These are phyloP conservation scores for Lasiosphaeria miniovina DNA, from an alignment of 495 filamentous ascomycete genomes.

Conservation along the genomic window DNA sequence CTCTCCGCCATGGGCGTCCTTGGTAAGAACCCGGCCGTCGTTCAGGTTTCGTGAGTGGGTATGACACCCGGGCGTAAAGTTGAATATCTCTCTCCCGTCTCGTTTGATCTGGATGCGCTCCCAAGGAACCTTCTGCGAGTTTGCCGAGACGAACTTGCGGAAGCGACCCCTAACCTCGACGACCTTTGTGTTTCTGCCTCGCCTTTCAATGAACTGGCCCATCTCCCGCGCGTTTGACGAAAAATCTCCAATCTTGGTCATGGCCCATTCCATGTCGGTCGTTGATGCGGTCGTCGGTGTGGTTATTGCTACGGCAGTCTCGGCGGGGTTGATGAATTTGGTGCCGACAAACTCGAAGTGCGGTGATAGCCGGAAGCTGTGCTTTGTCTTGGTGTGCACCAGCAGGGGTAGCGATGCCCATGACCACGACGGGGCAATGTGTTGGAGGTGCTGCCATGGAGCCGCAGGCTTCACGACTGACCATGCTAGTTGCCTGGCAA, in stretches of 20 bases:
- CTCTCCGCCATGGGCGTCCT: constrained; percentile 30
- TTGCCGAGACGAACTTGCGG: constrained; percentile 25
- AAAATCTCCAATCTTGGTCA: neutral
- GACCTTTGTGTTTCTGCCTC: constrained; percentile 22
- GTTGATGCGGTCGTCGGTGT: neutral
- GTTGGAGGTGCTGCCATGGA: constrained; percentile 17
- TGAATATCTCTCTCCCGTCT: constrained; percentile 15
- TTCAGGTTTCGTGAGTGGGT: constrained; percentile 20
- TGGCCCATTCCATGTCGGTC: neutral
- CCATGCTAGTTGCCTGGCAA: constrained; percentile 32
- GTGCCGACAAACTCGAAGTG: constrained; percentile 25
- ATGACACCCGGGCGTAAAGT: constrained; percentile 24
- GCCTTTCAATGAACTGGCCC: constrained; percentile 21
- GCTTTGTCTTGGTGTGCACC: constrained; percentile 22
- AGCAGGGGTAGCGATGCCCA: constrained; percentile 29
- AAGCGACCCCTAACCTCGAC: constrained; percentile 27
- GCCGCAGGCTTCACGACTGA: constrained; percentile 21
- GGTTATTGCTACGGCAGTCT: neutral
- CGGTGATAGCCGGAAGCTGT: constrained; percentile 17
- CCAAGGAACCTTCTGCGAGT: constrained; percentile 19
- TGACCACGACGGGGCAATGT: constrained; percentile 32
- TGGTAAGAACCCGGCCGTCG: constrained; percentile 26
- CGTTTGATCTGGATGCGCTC: constrained; percentile 20
- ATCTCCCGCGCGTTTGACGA: constrained; percentile 9
- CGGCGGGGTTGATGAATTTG: neutral